Evolutionary conservation across 163 green algal species (phyloP).

Genomic region (Scenedesmus sp.): DNA sequence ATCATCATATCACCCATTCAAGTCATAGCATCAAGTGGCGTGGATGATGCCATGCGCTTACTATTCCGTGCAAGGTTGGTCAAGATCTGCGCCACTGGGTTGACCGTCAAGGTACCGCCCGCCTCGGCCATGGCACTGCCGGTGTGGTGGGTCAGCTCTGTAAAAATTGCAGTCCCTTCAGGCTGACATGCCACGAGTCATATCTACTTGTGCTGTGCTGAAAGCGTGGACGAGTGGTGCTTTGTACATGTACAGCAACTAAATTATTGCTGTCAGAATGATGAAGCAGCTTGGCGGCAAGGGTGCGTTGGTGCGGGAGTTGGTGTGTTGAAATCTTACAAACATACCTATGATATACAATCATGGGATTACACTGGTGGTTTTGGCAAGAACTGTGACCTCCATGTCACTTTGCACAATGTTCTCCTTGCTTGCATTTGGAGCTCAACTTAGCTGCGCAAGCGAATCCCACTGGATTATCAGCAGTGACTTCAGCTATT

Average conservation of each 20-base stretch:
- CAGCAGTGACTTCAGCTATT: not conserved
- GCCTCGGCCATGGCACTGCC: not conserved
- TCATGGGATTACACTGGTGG: not conserved
- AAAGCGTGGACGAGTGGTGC: too few relatives aligned
- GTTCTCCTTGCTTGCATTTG: not conserved
- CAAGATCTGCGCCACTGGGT: not conserved
- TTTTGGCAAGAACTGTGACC: not conserved
- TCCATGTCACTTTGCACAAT: not conserved
- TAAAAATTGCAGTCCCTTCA: too few relatives aligned
- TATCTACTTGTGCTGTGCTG: too few relatives aligned
- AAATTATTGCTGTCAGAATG: too few relatives aligned
- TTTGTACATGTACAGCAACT: too few relatives aligned
- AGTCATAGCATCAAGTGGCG: not conserved
- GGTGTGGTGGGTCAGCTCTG: not conserved
- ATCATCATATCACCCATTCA: too few relatives aligned
- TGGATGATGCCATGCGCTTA: not conserved
- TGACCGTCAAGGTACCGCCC: not conserved
- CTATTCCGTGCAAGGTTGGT: not conserved
- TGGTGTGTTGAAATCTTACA: too few relatives aligned
- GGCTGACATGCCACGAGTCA: too few relatives aligned
- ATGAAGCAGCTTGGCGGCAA: too few relatives aligned
- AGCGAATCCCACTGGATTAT: not conserved
- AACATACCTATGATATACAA: too few relatives aligned
- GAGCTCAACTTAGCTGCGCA: not conserved
- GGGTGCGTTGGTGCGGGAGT: too few relatives aligned